Evolutionary conservation across 1,284 basidiomycete genomes (phyloP), one percentile per base, ranked within the genome.

Genomic region (Vanrija sp.): DNA sequence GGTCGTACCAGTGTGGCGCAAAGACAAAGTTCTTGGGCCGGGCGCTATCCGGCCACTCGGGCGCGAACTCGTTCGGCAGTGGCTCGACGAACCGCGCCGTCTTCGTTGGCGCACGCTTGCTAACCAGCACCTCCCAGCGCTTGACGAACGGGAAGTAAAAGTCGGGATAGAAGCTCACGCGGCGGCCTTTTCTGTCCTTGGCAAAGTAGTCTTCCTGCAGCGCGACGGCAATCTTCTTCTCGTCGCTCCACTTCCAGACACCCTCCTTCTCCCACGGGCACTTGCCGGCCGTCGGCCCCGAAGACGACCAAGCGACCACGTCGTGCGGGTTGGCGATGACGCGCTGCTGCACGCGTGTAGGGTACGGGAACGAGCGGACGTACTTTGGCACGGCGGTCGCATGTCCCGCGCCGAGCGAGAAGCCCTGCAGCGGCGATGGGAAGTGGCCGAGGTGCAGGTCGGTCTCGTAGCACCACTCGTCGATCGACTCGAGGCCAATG

Each of bases 1-100:
- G 79, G 69, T 96, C 93, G 65, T 97, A 96, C 90, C 91, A 96
- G 68, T 97, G 93, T 1, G 93, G 92, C 0, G 89, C 85, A 64
- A 84, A 93, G 6, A 95, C 84, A 81, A 96, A 84, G 61, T 90
- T 88, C 0, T 78, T 68, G 6, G 86, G 80, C 41, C 83, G 82
- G 36, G 80, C 77, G 41, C 84, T 81, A 22, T 77, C 63, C 0
- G 84, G 87, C 86, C 88, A 93, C 2, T 78, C 55, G 0, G 90
- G 88, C 66, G 88, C 90, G 63, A 85, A 88, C 87, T 97, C 92
- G 65, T 97, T 96, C 6, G 93, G 93, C 56, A 97, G 86, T 14
- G 87, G 82, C 65, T 93, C 92, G 2, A 87, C 76, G 59, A 90
- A 76, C 73, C 88, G 88, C n/a, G 84, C 80, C 9, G 38, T 76